These are phyloP conservation scores for Aspergillus coremiiformis DNA, from an alignment of 495 filamentous ascomycete genomes.

Conservation along the genomic window DNA sequence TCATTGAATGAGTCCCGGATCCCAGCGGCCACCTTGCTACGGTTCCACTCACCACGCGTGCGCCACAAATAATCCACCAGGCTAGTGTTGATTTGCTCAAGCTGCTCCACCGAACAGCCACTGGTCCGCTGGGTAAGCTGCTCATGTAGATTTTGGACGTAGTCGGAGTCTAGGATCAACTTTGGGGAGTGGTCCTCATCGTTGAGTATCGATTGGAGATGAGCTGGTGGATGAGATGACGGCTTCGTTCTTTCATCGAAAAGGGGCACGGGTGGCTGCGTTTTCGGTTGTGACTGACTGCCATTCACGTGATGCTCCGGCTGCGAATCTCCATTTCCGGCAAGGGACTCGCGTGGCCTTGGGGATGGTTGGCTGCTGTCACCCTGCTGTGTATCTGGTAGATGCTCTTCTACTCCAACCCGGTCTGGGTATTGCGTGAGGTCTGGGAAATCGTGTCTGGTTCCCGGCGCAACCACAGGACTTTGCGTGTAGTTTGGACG, in stretches of 20 bases:
- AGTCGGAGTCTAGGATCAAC: constrained; percentile 50
- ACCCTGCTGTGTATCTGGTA: constrained; percentile 40
- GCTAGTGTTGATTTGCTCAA: constrained; percentile 86
- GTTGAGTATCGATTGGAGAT: constrained; percentile 40
- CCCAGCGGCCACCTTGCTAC: constrained; percentile 56
- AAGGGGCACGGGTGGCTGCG: constrained; percentile 42
- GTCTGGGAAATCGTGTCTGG: constrained; percentile 29
- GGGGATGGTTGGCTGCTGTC: constrained; percentile 37
- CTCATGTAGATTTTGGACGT: constrained; percentile 48
- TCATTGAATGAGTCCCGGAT: constrained; percentile 68
- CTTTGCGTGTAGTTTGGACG: constrained; percentile 55
- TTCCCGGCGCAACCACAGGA: constrained; percentile 28
- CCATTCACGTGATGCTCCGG: constrained; percentile 27
- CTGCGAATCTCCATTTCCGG: constrained; percentile 16
- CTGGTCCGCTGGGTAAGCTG: constrained; percentile 57
- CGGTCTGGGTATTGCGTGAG: constrained; percentile 36
- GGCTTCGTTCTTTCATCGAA: constrained; percentile 34
- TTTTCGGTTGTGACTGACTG: constrained; percentile 36
- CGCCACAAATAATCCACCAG: constrained; percentile 88
- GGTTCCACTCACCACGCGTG: constrained; percentile 68
- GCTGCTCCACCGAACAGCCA: constrained; percentile 82
- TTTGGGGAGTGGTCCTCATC: constrained; percentile 35
- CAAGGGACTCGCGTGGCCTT: constrained; percentile 16
- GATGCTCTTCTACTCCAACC: constrained; percentile 37
- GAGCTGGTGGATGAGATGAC: constrained; percentile 20